Evolutionary conservation across 139 green algal genomes (phyloP), one percentile per base, ranked within the genome.

Genomic region (Haematococcus sp.): DNA sequence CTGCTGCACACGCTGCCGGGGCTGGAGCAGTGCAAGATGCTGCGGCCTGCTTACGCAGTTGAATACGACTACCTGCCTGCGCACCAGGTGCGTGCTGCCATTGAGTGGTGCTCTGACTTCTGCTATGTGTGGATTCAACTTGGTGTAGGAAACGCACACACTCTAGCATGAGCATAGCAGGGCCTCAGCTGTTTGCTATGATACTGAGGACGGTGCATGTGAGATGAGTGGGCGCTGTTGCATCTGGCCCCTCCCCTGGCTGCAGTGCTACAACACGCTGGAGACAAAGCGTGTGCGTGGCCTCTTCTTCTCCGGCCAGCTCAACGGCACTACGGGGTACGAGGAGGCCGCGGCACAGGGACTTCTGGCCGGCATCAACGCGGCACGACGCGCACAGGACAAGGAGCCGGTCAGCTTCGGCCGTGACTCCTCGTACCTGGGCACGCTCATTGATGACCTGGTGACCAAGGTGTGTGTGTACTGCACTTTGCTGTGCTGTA

Each of bases 1-100:
- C 88, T 99, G 79, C 89, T 99, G 74, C 87, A 88, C 34, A 97
- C 92, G 22, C 86, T 99, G 63, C 93, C 95, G 2, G 95, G 95
- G 0, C 76, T 99, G 66, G 90, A 97, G 86, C 30, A 77, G 16
- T 88, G 81, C 73, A 77, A 75, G 11, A 96, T 98, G 92, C 83
- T 99, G 79, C 81, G 93, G 27, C 91, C 95, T 0, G 95, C 94
- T 0, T 99, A 99, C 68, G 94, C 93, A 5, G 95, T 99, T 51
- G 95, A 99, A 82, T 99, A 99, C 78, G 95, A 99, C 86, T 99
- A 97, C 91, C 77, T 99, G 49, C 94, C 95, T 0, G 95, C 94
- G 0, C 77, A 96, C 80, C 76, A 69, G 32, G 61, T 69, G 32
- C n/a, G 61, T 31, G n/a, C n/a, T n/a, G n/a, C n/a, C n/a, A n/a